Conservation (phyloP, 2,329 filamentous ascomycete genomes). For the Colletotrichum spaethianum region DNA sequence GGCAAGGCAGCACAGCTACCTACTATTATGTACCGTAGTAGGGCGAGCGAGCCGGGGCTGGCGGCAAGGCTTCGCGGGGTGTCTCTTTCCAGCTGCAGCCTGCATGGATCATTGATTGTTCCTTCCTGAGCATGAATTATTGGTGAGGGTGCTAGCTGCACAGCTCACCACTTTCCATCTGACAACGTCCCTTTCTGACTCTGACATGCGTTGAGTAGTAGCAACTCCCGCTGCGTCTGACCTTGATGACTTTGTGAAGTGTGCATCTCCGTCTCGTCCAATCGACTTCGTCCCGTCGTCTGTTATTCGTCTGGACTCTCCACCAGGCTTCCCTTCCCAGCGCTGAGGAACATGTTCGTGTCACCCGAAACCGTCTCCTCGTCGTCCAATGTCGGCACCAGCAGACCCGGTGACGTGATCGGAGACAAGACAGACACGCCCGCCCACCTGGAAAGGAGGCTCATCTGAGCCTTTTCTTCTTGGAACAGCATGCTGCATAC, state of each 20-base stretch:
- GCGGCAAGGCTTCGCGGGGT: constrained; percentile 12
- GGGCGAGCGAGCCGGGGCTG: neutral
- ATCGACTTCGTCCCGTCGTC: constrained; percentile 14
- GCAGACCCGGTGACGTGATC: constrained; percentile 29
- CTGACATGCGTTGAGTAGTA: constrained; percentile 16
- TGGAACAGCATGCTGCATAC: neutral
- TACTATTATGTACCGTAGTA: neutral
- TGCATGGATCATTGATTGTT: neutral
- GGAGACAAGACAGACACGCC: constrained; percentile 11
- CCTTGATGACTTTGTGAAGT: neutral
- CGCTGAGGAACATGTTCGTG: constrained; percentile 19
- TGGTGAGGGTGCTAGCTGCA: too few relatives aligned
- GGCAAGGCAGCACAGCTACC: constrained; percentile 1
- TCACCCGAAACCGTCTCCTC: neutral
- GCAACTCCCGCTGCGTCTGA: constrained; percentile 7
- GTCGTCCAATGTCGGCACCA: constrained; percentile 11
- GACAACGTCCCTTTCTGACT: neutral
- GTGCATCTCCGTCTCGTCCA: neutral
- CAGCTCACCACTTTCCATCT: constrained; percentile 1
- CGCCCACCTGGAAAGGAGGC: neutral
- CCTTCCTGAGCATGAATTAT: neutral
- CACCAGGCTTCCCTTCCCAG: neutral
- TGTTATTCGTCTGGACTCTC: neutral
- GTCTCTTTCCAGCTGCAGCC: constrained; percentile 12
- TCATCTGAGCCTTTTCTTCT: constrained; percentile 27